Base-by-base conservation (phyloP, 768 basidiomycete species). In the Brasilioporus rufonigricans region DNA sequence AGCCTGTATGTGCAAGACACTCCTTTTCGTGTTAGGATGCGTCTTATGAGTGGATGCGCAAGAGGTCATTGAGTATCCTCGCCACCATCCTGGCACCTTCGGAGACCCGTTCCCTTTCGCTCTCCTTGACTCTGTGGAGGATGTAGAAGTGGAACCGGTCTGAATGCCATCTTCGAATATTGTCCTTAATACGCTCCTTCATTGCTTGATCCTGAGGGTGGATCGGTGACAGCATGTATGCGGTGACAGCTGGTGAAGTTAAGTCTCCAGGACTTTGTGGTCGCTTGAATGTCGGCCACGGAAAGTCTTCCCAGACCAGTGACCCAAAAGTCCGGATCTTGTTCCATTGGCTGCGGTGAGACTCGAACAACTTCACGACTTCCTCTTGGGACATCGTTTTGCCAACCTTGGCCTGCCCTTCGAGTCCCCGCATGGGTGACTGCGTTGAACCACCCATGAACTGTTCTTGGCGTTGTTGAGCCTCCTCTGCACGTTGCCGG, bases 61-160 rank as follows among this genome's bases (percentile, higher is more conserved):
- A 73, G 50, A 92, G 74, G 63, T 87, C 84, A 70, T 86, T 90
- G 53, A 92, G 76, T 66, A 76, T 80, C 59, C 89, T 76, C 47
- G 82, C 85, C 48, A 93, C 90, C 27, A 72, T 71, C 26, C 88
- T 89, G 1, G 87, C 87, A 18, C 85, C 90, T 53, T 80, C 79
- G 70, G 81, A 80, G 47, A 92, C 87, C 63, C 69, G 80, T 63
- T 83, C 87, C n/a, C n/a, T n/a, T n/a, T n/a, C n/a, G n/a, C n/a
- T n/a, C n/a, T n/a, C n/a, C n/a, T n/a, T n/a, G n/a, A 91, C 87
- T 69, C 83, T 84, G 12, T 78, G 73, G 64, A 91, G 67, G 50
- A 81, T 71, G 67, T 86, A 84, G 32, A 82, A 83, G 60, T 91
- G 85, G 64, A 92, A 91, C 32, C 87, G 83, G 71, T 92, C 90